Conservation (phyloP, 768 basidiomycete genomes). For the Lactarius sp. region DNA sequence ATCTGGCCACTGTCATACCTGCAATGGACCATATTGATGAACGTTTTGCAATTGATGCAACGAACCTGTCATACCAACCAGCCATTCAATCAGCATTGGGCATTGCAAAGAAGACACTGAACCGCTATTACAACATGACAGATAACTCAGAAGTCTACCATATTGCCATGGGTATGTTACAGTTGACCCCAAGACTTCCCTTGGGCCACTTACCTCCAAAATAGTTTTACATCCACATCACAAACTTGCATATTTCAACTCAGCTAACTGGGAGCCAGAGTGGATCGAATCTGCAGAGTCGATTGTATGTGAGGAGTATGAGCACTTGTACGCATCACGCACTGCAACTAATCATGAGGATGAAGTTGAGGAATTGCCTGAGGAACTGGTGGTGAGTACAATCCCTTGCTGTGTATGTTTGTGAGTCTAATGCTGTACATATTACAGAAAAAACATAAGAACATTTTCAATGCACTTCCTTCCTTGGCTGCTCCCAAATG, state of each 20-base stretch:
- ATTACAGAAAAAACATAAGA: too few species aligned
- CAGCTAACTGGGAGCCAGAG: constrained; percentile 28
- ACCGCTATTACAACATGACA: not conserved
- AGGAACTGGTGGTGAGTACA: too few species aligned
- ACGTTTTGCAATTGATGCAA: not conserved
- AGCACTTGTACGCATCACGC: constrained; percentile 11
- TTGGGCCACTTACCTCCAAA: too few species aligned
- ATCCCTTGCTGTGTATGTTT: too few species aligned
- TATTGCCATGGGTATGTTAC: constrained; percentile 7
- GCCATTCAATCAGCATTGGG: not conserved
- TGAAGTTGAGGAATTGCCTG: not conserved
- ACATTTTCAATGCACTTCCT: not conserved
- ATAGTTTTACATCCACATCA: constrained; percentile 36
- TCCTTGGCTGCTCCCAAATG: not conserved
- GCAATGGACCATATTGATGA: constrained; percentile 37
- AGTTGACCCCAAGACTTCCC: too few species aligned
- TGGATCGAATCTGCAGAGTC: constrained; percentile 32
- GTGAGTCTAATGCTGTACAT: too few species aligned
- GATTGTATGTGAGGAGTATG: constrained; percentile 28
- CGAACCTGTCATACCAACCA: fast-evolving
- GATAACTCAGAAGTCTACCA: not conserved
- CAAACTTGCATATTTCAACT: constrained; percentile 36
- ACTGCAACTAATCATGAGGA: too few species aligned
- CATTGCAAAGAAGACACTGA: too few species aligned
- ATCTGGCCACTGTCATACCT: constrained; percentile 35